phyloP scores from a whole-genome alignment of 2,329 filamentous ascomycete species.

The Emmonsiellopsis sp. region DNA sequence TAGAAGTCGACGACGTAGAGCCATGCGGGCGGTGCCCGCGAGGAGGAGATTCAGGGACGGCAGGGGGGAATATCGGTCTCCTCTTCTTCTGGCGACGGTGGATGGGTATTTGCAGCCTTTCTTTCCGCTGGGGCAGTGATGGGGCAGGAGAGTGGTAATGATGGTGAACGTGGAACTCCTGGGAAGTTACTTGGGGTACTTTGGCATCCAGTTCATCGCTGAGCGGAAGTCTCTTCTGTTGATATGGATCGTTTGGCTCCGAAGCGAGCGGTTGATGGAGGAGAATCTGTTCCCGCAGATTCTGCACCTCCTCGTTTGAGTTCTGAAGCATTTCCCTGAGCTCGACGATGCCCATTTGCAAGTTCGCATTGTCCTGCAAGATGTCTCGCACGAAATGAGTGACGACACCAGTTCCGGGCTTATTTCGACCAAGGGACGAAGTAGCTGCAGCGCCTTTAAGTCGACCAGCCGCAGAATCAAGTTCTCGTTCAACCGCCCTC shows the following conservation, averaged over 20 bases:
- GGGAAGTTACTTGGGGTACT: slow-evolving; percentile 44
- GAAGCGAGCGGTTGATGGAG: slow-evolving; percentile 60
- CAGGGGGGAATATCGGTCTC: slow-evolving; percentile 49
- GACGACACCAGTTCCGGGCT: slow-evolving; percentile 61
- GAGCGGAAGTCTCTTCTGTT: slow-evolving; percentile 43
- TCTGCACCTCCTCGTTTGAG: slow-evolving; percentile 90
- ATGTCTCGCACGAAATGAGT: slow-evolving; percentile 95
- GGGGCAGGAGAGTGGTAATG: slow-evolving; percentile 72
- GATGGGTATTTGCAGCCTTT: slow-evolving; percentile 36
- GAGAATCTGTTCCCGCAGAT: slow-evolving; percentile 68
- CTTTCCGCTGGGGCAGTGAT: slow-evolving; percentile 38
- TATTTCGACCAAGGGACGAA: slow-evolving; percentile 52
- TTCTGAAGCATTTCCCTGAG: slow-evolving; percentile 80
- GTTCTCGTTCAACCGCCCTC: slow-evolving; percentile 69
- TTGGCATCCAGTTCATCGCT: slow-evolving; percentile 59
- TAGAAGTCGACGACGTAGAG: slow-evolving; percentile 40
- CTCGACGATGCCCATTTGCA: slow-evolving; percentile 87
- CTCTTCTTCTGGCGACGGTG: slow-evolving; percentile 61
- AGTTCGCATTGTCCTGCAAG: slow-evolving; percentile 84
- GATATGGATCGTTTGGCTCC: slow-evolving; percentile 10
- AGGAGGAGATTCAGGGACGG: slow-evolving; percentile 28
- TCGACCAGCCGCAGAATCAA: slow-evolving; percentile 68
- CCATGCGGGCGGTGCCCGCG: slow-evolving; percentile 26
- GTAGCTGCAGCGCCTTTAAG: slow-evolving; percentile 71
- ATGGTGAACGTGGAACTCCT: slow-evolving; percentile 85